Base-by-base conservation (phyloP, 257 asterid species). In the Petrea volubilis region DNA sequence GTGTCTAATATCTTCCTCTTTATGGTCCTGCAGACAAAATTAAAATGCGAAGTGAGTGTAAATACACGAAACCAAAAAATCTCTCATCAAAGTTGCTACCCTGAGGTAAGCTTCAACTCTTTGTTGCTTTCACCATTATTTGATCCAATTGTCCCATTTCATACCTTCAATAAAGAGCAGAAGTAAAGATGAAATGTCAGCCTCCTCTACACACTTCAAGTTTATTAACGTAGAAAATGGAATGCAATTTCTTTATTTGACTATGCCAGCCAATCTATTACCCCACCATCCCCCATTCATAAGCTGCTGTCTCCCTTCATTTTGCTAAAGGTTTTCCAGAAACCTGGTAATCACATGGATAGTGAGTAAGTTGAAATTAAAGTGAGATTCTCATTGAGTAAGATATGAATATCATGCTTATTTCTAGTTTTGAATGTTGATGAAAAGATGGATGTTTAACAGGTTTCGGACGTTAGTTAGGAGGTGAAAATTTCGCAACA, bases 71-170 rank as follows among this genome's bases (percentile, higher is more conserved):
- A 66, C 74, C 77, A 81, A 65, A 78, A 74, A 14, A 49, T 86
- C 29, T 11, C 71, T 46, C 81, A 57, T 47, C 87, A 83, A 65
- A 86, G 80, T 71, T 86, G 91, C 85, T 81, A 83, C 64, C 80
- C 91, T 44, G 85, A 81, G 91, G 91, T 83, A 70, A 76, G 76
- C 68, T 29, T 41, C 24, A 10, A 56, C 7, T 66, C 23, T 46
- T 18, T 25, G 38, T 60, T 57, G 33, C 60, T 33, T 36, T 65
- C 14, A 40, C 38, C 33, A 65, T 11, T 64, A 10, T n/a, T n/a
- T n/a, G n/a, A n/a, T 53, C 29, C 13, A 21, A 43, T 67, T 41
- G 33, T 11, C 46, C 29, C 23, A 49, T 24, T 44, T 24, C 46
- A 10, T 64, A 13, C 33, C 11, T 46, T 44, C 53, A 63, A 36